phyloP scores from a whole-genome alignment of 202 grass and related monocot species.

The Elaeis oleifera region DNA sequence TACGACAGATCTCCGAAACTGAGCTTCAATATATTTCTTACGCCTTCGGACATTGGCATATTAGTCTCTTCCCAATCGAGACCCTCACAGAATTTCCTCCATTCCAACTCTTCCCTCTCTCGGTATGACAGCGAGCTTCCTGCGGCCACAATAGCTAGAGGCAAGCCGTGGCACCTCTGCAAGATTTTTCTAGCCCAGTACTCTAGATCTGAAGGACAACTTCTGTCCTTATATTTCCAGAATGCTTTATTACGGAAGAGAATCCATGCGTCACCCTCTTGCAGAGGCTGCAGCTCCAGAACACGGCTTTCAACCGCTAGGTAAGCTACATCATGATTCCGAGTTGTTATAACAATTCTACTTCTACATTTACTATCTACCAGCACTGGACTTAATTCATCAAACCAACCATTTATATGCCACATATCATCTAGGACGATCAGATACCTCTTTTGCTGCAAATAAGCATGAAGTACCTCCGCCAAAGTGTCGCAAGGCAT shows the following conservation, averaged over 20 bases:
- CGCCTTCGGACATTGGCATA: constrained; percentile 26
- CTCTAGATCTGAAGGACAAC: constrained; percentile 6
- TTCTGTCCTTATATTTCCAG: background rate
- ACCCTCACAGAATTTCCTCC: constrained; percentile 30
- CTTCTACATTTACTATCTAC: no score
- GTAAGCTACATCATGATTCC: no score
- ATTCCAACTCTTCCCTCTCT: constrained; percentile 28
- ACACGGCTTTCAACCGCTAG: constrained; percentile 14
- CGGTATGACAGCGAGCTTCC: constrained; percentile 38
- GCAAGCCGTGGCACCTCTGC: constrained; percentile 47
- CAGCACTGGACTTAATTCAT: no score
- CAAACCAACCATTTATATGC: no score
- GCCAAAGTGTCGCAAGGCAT: no score
- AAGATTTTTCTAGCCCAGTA: constrained; percentile 27
- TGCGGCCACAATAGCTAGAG: constrained; percentile 46
- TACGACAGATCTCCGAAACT: background rate
- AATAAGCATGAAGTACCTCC: no score
- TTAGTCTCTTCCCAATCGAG: constrained; percentile 40
- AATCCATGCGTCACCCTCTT: constrained; percentile 13
- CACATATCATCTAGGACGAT: no score
- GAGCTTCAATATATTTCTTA: constrained; percentile 26
- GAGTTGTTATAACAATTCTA: no score
- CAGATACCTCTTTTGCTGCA: no score
- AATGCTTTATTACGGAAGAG: constrained; percentile 42
- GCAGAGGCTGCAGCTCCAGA: constrained; percentile 20